phyloP scores from a whole-genome alignment of 495 filamentous ascomycete genomes.

The Paragyromitra xinjiangensis region DNA sequence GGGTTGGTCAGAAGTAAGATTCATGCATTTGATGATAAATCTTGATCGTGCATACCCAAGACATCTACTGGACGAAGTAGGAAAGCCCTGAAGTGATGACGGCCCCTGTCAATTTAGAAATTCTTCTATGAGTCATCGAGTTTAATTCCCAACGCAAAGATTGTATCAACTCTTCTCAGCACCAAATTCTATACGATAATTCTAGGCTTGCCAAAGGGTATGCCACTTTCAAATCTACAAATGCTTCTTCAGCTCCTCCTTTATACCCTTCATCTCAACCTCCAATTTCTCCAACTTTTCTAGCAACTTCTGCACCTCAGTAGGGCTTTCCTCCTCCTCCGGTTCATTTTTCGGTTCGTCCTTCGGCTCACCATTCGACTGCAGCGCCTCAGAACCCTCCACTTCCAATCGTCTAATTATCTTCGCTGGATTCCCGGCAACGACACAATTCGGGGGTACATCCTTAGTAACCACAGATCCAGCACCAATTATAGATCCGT shows the following conservation, averaged over 20 bases:
- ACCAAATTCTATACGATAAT: not conserved
- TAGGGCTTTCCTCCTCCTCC: constrained; percentile 8
- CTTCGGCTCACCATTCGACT: not conserved
- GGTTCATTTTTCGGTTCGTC: not conserved
- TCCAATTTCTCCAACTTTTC: constrained; percentile 37
- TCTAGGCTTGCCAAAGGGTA: not conserved
- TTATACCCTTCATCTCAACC: constrained; percentile 28
- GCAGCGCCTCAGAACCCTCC: not conserved
- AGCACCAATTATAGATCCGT: constrained; percentile 77
- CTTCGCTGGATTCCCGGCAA: constrained; percentile 73
- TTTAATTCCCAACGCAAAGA: not conserved
- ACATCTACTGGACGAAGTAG: not conserved
- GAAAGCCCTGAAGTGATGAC: too few species aligned
- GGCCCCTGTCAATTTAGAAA: not conserved
- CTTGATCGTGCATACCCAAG: not conserved
- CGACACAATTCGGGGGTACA: constrained; percentile 70
- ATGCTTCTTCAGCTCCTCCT: constrained; percentile 40
- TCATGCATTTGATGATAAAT: constrained; percentile 7
- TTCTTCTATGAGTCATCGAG: not conserved
- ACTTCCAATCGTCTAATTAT: constrained; percentile 67
- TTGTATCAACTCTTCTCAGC: not conserved
- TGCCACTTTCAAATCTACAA: not conserved
- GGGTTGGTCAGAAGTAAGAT: not conserved
- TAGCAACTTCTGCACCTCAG: constrained; percentile 38
- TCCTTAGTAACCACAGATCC: constrained; percentile 89